Evolutionary conservation across 2,329 filamentous ascomycete species (phyloP).

Genomic region (Curvularia verruculosa): DNA sequence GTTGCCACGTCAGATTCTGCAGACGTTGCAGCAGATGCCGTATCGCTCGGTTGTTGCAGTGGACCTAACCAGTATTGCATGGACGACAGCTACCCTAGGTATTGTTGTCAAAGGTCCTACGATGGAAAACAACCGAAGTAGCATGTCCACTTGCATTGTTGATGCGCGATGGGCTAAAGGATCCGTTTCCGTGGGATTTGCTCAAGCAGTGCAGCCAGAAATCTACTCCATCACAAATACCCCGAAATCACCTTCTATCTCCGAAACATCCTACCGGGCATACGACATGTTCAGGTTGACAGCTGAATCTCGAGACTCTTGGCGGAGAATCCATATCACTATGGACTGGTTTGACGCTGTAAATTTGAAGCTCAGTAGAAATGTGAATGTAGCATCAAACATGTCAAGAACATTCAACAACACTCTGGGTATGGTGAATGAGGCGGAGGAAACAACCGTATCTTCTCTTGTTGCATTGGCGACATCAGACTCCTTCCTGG

Average conservation of each 20-base stretch:
- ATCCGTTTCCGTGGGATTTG: neutral
- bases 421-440: neutral
- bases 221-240: neutral
- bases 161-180: neutral
- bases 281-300: neutral
- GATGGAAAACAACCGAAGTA: neutral
- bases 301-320: neutral
- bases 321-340: neutral
- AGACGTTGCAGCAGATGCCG: neutral
- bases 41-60: neutral
- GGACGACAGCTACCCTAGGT: neutral
- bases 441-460: neutral
- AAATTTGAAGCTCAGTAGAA: neutral
- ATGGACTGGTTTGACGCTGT: neutral
- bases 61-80: neutral
- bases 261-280: neutral
- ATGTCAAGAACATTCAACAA: neutral
- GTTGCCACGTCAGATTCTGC: neutral
- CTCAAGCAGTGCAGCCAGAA: neutral
- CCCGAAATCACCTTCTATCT: neutral
- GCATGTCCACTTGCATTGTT: neutral
- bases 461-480: neutral
- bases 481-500: neutral
- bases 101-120: neutral
- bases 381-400: neutral